Evolutionary conservation across 2,329 filamentous ascomycete species (phyloP), one percentile per base, ranked within the genome.

Genomic region (Talaromyces verruculosus): DNA sequence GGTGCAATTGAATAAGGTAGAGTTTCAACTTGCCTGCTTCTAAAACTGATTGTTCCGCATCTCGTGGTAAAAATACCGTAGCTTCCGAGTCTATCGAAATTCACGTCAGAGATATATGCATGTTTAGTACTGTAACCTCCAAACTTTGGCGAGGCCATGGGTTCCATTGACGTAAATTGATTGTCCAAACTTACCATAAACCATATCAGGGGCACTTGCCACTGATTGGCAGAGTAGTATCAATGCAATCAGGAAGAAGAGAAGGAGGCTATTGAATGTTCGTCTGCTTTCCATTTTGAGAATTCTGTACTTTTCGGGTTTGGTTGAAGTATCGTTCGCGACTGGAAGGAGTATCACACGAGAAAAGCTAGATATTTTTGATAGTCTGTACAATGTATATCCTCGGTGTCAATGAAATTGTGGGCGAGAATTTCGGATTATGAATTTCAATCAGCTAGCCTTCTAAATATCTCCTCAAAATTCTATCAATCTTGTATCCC

Each of bases 21-120:
- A 43, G 22, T 6, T n/a, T 11, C 45, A 47, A 53, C 60, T 53
- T 53, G 33, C 60, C 60, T 53, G 47, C 35, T 19, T 53, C 35
- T 10, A 53, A 7, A 17, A 53, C 45, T 3, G 45, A 53, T 28
- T 62, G 60, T 28, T 41, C 30, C 19, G 5, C 17, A 22, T 41
- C 5, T 37, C 19, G 33, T n/a, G 10, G 3, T 17, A 28, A 28
- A 19, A 30, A 41, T n/a, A 33, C 45, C 7, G 15, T 19, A 17
- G 3, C 25, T 6, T 37, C 33, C 17, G 13, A 62, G 11, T 62
- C 47, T 62, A 39, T 28, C 39, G 3, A 28, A 30, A 30, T 6
- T n/a, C 7, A 41, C 17, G n/a, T 49, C 37, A 51, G 39, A 51
- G 10, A 19, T 22, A 19, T 22, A 35, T 19, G 8, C 28, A 30